phyloP scores from a whole-genome alignment of 169 alveolate species.

The Besnoitia besnoiti region DNA sequence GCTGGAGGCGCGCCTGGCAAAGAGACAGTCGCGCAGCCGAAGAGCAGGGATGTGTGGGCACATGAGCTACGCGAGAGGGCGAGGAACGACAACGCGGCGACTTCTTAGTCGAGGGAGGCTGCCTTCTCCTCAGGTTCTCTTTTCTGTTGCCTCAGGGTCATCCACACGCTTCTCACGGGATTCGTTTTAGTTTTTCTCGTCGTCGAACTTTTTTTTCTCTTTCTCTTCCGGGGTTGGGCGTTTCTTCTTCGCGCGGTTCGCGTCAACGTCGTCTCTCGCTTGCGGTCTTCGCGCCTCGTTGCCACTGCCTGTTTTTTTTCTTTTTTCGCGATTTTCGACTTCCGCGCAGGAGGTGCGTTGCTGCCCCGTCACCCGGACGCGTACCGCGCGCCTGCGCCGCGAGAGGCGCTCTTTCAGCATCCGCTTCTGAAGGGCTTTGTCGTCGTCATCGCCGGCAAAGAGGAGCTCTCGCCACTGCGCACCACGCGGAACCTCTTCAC shows the following conservation, averaged over 20 bases:
- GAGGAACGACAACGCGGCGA: no score
- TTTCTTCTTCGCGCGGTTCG: neutral
- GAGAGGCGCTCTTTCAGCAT: slow-evolving; percentile 5
- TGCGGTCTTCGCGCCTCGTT: neutral
- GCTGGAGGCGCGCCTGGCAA: no score
- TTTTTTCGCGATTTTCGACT: neutral
- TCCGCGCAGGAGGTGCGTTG: neutral
- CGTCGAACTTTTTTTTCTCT: neutral
- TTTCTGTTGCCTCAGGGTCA: no score
- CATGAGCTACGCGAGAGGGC: no score
- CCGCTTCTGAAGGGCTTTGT: slow-evolving; percentile 22
- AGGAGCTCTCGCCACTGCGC: neutral
- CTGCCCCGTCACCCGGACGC: slow-evolving; percentile 21
- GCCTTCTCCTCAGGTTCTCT: no score
- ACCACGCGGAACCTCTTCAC: neutral
- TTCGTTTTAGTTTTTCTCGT: neutral
- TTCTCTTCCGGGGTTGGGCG: neutral
- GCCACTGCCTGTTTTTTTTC: neutral
- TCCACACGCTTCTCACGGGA: no score
- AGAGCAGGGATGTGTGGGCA: no score
- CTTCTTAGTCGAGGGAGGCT: no score
- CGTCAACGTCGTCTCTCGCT: neutral
- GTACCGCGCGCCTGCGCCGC: neutral
- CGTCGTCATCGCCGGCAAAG: slow-evolving; percentile 16
- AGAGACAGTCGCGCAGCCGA: no score